phyloP scores from a whole-genome alignment of 2,329 filamentous ascomycete genomes.

The Nigrospora sphaerica region DNA sequence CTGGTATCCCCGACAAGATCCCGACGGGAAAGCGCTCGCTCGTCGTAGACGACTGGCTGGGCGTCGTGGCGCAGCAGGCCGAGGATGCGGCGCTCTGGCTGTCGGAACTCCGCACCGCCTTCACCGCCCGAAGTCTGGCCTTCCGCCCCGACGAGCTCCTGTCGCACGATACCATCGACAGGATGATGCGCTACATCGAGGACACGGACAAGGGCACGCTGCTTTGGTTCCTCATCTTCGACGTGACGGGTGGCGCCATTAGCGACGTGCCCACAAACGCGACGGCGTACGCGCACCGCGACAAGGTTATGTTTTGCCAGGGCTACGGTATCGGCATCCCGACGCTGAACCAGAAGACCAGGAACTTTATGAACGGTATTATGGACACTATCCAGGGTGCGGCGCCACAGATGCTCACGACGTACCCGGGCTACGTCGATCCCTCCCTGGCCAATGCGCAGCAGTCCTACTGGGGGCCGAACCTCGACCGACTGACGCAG shows the following conservation, averaged over 20 bases:
- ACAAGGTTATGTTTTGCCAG: conserved; percentile 58
- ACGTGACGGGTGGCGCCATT: conserved; percentile 53
- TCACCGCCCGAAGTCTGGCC: conserved; percentile 52
- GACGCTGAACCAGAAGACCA: conserved; percentile 35
- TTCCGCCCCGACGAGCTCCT: conserved; percentile 43
- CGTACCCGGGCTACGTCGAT: conserved; percentile 60
- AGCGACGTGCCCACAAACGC: conserved; percentile 46
- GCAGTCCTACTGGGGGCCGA: conserved; percentile 47
- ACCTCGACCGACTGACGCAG: conserved; percentile 35
- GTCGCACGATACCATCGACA: conserved; percentile 32
- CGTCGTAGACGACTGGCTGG: conserved; percentile 57
- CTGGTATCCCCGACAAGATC: conserved; percentile 40
- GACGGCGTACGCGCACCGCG: conserved; percentile 57
- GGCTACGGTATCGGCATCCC: conserved; percentile 49
- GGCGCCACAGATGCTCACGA: conserved; percentile 33
- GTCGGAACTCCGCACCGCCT: conserved; percentile 38
- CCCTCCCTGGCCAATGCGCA: conserved; percentile 38
- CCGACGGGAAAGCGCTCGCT: conserved; percentile 34
- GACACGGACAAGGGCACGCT: conserved; percentile 39
- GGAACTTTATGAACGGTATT: conserved; percentile 43
- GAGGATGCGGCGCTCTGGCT: conserved; percentile 40
- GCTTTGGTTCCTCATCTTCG: conserved; percentile 57
- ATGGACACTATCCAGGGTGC: conserved; percentile 33
- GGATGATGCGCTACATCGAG: conserved; percentile 48
- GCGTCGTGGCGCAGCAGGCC: conserved; percentile 44